Evolutionary conservation across 176 grass and related monocot species (phyloP).

Genomic region (Ensete glaucum): DNA sequence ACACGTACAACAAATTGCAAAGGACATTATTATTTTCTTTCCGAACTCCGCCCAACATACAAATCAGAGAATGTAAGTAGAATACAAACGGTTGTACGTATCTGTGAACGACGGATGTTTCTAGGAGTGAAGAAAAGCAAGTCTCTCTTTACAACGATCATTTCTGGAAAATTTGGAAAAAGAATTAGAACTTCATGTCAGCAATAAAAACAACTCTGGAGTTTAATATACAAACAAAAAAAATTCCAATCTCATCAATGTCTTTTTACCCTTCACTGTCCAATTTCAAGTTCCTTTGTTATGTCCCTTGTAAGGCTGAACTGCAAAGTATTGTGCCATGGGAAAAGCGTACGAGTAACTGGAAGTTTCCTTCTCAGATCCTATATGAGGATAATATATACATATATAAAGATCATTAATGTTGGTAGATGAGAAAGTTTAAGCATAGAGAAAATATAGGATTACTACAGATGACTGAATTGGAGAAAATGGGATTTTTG

Average conservation of each 20-base stretch:
- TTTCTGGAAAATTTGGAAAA: not conserved
- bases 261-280: constrained; percentile 37
- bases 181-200: not conserved
- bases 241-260: not conserved
- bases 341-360: constrained; percentile 85
- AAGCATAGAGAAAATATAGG: not conserved
- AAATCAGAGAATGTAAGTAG: not conserved
- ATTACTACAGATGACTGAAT: constrained; percentile 2
- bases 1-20: not conserved
- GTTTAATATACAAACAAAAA: not conserved
- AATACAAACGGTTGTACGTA: not conserved
- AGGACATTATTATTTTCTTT: not conserved
- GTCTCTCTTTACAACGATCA: not conserved
- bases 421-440: no score
- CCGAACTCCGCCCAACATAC: not conserved
- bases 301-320: constrained; percentile 74
- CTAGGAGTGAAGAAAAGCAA: not conserved
- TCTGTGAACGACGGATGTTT: not conserved
- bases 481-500: no score
- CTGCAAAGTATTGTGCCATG: constrained; percentile 79
- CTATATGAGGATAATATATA: constrained; percentile 24
- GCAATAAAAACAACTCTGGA: not conserved
- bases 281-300: constrained; percentile 75
- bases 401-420: not conserved
- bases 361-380: constrained; percentile 97